Evolutionary conservation across 1,284 basidiomycete species (phyloP).

Genomic region (Volvariella surrecta): DNA sequence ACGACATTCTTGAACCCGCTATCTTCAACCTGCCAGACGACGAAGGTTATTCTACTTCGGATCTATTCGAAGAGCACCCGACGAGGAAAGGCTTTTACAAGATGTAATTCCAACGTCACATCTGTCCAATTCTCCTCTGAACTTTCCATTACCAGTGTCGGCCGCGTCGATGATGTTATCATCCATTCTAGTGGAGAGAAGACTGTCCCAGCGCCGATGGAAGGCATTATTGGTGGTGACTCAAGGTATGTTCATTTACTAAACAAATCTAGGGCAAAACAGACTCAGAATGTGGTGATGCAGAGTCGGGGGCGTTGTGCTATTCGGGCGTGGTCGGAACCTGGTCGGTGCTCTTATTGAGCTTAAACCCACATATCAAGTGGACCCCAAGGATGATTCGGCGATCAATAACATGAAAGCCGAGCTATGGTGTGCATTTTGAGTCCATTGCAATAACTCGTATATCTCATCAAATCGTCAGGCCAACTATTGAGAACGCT

Average conservation of each 20-base stretch:
- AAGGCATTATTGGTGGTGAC: constrained; percentile 18
- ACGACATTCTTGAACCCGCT: constrained; percentile 16
- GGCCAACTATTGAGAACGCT: constrained; percentile 29
- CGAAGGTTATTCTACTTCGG: constrained; percentile 17
- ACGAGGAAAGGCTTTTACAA: constrained; percentile 12
- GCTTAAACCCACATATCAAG: neutral
- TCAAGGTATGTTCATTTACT: neutral
- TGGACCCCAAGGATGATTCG: neutral
- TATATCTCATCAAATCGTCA: neutral
- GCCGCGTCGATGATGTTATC: constrained; percentile 28
- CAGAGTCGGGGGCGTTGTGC: constrained; percentile 21
- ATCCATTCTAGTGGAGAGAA: constrained; percentile 32
- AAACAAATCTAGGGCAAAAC: too few relatives aligned
- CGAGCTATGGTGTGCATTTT: neutral
- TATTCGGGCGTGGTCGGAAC: constrained; percentile 31
- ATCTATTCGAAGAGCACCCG: constrained; percentile 14
- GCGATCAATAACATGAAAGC: neutral
- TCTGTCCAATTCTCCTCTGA: neutral
- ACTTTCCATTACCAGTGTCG: constrained; percentile 19
- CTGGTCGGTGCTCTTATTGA: constrained; percentile 34
- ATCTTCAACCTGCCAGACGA: constrained; percentile 17
- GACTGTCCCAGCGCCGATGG: constrained; percentile 29
- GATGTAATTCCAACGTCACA: constrained; percentile 8
- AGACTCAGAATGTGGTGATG: too few relatives aligned
- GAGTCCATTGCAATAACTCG: neutral